phyloP scores from a whole-genome alignment of 208 protist genomes.

The Crithidia sp. region DNA sequence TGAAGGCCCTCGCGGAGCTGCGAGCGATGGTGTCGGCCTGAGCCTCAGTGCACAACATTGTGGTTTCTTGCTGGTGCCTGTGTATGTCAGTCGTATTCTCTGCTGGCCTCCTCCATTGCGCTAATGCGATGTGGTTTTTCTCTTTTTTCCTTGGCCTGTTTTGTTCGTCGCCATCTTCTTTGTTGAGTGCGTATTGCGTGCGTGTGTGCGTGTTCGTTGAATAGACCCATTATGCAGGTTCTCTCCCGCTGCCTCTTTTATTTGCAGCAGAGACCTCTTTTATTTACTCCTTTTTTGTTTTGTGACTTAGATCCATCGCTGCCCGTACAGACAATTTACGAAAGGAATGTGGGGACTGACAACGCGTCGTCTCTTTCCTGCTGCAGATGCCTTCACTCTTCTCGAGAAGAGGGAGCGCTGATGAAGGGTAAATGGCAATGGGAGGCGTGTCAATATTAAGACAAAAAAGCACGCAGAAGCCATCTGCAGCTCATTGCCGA shows the following conservation, averaged over 20 bases:
- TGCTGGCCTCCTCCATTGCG: neutral
- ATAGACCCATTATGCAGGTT: neutral
- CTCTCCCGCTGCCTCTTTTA: too few relatives aligned
- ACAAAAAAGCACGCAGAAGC: too few relatives aligned
- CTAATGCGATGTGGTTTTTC: neutral
- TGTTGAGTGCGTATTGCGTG: neutral
- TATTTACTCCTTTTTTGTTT: neutral
- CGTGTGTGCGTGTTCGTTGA: neutral
- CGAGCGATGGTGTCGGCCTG: slow-evolving; percentile 43
- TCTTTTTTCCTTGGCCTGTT: neutral
- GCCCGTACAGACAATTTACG: neutral
- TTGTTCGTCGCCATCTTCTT: neutral
- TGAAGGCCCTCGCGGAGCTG: slow-evolving; percentile 52
- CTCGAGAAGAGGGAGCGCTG: too few relatives aligned
- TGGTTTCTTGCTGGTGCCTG: neutral
- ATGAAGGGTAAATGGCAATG: too few relatives aligned
- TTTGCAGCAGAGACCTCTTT: neutral
- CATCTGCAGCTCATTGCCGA: too few relatives aligned
- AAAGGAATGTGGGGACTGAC: neutral
- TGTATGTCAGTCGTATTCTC: too few relatives aligned
- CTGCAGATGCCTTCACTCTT: too few relatives aligned
- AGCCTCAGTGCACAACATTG: neutral
- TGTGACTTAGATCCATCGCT: neutral
- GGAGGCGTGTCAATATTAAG: too few relatives aligned
- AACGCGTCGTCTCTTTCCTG: too few relatives aligned